phyloP scores from a whole-genome alignment of 1,139 yeast species.

The Kazachstania sp. region DNA sequence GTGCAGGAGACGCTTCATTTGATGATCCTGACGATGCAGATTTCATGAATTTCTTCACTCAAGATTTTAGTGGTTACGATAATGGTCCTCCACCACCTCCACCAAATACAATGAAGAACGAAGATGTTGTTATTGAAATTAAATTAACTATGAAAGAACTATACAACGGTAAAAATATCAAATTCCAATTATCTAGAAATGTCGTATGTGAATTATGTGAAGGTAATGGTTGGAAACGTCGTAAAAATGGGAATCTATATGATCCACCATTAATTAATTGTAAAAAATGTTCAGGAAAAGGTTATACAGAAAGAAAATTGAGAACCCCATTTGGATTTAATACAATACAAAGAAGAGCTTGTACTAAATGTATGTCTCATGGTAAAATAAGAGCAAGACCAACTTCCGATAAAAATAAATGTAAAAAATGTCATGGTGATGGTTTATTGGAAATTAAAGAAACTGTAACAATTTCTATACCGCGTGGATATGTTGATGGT shows the following conservation, averaged over 20 bases:
- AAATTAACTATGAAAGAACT: constrained; percentile 45
- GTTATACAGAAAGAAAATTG: constrained; percentile 52
- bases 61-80: background rate
- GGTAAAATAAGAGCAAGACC: constrained; percentile 49
- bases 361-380: constrained; percentile 64
- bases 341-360: constrained; percentile 52
- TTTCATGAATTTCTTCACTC: constrained; percentile 12
- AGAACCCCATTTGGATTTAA: constrained; percentile 67
- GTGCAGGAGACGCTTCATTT: constrained; percentile 38
- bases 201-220: constrained; percentile 61
- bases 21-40: constrained; percentile 25
- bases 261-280: constrained; percentile 55
- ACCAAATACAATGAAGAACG: constrained; percentile 37
- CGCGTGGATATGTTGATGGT: constrained; percentile 59
- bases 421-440: constrained; percentile 68
- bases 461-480: constrained; percentile 68
- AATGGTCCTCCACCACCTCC: background rate
- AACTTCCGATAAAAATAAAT: constrained; percentile 50
- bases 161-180: constrained; percentile 72
- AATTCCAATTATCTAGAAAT: constrained; percentile 66
- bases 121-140: constrained; percentile 42
- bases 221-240: constrained; percentile 51
- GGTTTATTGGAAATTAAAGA: constrained; percentile 59
- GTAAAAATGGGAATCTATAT: constrained; percentile 36
- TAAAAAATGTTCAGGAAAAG: constrained; percentile 65